Conservation (phyloP, 495 filamentous ascomycete genomes). For the Aspergillus bertholletiae region DNA sequence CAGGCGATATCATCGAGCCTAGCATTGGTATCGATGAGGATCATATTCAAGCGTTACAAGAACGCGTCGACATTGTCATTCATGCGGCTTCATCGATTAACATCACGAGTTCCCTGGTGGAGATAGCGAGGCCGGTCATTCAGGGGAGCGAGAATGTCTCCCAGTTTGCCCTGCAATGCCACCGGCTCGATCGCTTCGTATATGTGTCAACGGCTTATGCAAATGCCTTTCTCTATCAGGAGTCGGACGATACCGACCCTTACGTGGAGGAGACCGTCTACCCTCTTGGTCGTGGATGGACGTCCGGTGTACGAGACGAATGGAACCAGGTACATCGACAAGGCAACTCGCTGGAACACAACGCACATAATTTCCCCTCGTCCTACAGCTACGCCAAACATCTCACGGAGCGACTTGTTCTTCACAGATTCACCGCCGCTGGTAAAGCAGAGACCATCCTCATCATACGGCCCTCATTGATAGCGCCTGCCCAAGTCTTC, state of each 20-base stretch:
- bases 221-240: slow-evolving; percentile 11
- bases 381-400: slow-evolving; percentile 20
- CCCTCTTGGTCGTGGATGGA: not conserved
- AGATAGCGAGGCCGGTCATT: slow-evolving; percentile 7
- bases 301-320: not conserved
- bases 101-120: slow-evolving; percentile 2
- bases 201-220: slow-evolving; percentile 20
- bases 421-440: not conserved
- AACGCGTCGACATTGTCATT: slow-evolving; percentile 14
- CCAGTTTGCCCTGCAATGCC: not conserved
- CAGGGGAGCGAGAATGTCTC: slow-evolving; percentile 2
- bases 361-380: slow-evolving; percentile 18
- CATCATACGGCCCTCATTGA: slow-evolving; percentile 17
- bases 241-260: not conserved
- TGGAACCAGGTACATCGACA: slow-evolving; percentile 3
- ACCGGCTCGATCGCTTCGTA: slow-evolving; percentile 13
- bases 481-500: slow-evolving; percentile 13
- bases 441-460: slow-evolving; percentile 4
- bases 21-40: not conserved
- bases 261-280: slow-evolving; percentile 7
- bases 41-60: not conserved
- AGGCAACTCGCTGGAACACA: slow-evolving; percentile 1
- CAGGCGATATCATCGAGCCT: slow-evolving; percentile 8
- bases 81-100: slow-evolving; percentile 24
- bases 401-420: slow-evolving; percentile 17